A percentile compares a stretch with the other conserved stretches of the same genome.
Evolutionary conservation across 2,329 filamentous ascomycete genomes (phyloP).

Genomic region (Harringtonia aguacate): DNA sequence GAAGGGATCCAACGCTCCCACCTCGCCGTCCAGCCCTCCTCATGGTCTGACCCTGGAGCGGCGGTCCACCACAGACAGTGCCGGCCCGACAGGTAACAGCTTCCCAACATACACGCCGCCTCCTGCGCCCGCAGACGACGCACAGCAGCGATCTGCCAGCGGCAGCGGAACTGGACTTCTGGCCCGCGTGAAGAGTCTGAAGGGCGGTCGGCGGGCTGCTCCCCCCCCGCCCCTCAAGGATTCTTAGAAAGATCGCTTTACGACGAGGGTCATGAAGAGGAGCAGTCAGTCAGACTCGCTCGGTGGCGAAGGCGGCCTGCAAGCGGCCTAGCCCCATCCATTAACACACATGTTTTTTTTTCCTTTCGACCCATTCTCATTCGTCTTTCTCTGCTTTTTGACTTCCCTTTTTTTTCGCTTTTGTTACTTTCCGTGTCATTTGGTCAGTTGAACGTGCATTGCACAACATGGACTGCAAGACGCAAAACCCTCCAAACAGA

Average conservation of each 20-base stretch:
- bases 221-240: constrained; percentile 12
- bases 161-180: constrained; percentile 66
- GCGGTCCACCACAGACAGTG: constrained; percentile 48
- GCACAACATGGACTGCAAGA: too few relatives aligned
- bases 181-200: constrained; percentile 72
- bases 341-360: too few relatives aligned
- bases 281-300: not conserved
- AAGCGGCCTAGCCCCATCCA: not conserved
- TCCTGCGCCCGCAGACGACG: not conserved
- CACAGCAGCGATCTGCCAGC: constrained; percentile 12
- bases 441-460: too few relatives aligned
- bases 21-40: constrained; percentile 48
- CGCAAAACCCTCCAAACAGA: not conserved
- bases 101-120: not conserved
- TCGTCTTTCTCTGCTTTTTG: too few relatives aligned
- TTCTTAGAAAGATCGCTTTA: constrained; percentile 12
- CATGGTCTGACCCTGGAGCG: constrained; percentile 46
- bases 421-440: too few relatives aligned
- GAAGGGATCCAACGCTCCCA: constrained; percentile 13
- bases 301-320: not conserved
- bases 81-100: constrained; percentile 13
- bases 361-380: too few relatives aligned
- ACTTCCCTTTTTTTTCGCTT: too few relatives aligned
- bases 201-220: constrained; percentile 49
- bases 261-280: constrained; percentile 1